Base-by-base conservation (phyloP, 257 asterid species). In the Primulina tabacum region DNA sequence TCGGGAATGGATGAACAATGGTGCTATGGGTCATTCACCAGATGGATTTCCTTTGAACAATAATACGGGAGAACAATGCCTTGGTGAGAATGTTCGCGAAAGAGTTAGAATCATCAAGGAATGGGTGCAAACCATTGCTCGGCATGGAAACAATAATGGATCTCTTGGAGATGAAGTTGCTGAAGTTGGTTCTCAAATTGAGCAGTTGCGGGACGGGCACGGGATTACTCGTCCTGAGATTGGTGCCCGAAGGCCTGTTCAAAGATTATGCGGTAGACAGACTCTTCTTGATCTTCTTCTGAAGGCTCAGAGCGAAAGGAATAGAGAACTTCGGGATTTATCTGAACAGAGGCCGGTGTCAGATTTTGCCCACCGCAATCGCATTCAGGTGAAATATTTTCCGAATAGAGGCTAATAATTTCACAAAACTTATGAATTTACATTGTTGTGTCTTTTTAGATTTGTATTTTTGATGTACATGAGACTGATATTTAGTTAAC, bases 201-300 rank as follows among this genome's bases (percentile, higher is more conserved):
- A 82, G 78, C 88, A 72, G 60, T 75, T 67, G 37, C 83, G 78
- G 65, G 89, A 86, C 70, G 90, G 88, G 0, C 58, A 70, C 50
- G 64, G 32, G 67, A 71, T 76, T 28, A 59, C 72, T 78, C 82
- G 62, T 60, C 80, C 79, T 20, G 86, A 82, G 70, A 57, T 21
- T 73, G 90, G 83, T 67, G 82, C 79, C 60, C 76, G 87, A 58
- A 85, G 78, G 72, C 85, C 88, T 58, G 82, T 90, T 30, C 79
- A 90, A 20, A 89, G 79, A 79, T 69, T 94, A 57, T 82, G 96
- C 79, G 99, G 97, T 59, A 86, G 99, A 76, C 97, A 94, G 71
- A 87, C 95, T 72, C 95, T 90, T 75, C 81, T 87, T 58, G 97
- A 94, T 84, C 92, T 94, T 76, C 87, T 89, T 71, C 56, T 70